phyloP scores from a whole-genome alignment of 768 basidiomycete genomes.

The Trametes meyenii region DNA sequence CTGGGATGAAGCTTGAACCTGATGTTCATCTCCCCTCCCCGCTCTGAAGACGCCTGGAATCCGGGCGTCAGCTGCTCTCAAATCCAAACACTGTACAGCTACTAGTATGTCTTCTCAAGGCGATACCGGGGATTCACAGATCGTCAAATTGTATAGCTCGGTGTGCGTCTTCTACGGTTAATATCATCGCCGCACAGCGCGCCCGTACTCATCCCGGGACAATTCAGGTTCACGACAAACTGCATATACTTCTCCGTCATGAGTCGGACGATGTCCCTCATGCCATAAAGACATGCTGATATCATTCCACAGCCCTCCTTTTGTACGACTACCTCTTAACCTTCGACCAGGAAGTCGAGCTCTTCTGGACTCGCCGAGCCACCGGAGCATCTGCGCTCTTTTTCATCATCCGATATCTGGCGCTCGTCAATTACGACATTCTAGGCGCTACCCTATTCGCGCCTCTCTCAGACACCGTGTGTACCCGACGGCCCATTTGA shows the following conservation, averaged over 20 bases:
- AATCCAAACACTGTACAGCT: no score
- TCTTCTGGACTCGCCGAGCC: constrained; percentile 18
- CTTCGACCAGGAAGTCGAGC: constrained; percentile 8
- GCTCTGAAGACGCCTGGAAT: no score
- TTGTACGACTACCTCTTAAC: constrained; percentile 18
- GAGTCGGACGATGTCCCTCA: not conserved
- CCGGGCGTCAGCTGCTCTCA: no score
- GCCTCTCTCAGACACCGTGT: not conserved
- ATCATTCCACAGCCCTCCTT: constrained; percentile 7
- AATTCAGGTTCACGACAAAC: no score
- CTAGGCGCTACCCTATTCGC: not conserved
- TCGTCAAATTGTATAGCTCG: no score
- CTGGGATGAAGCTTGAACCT: no score
- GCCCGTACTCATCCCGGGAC: no score
- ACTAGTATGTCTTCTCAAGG: no score
- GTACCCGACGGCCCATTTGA: not conserved
- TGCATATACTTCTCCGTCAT: not conserved
- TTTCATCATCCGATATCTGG: constrained; percentile 16
- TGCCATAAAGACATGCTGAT: not conserved
- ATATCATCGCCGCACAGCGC: no score
- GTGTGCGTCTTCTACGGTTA: no score
- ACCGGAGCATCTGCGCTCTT: constrained; percentile 16
- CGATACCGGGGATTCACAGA: no score
- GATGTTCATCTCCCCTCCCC: no score
- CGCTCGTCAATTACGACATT: constrained; percentile 1